Percentiles rank a stretch among this genome's conserved stretches.
Evolutionary conservation across 192 early-diverging fungal species (phyloP).

Genomic region (Dissophora ornata): DNA sequence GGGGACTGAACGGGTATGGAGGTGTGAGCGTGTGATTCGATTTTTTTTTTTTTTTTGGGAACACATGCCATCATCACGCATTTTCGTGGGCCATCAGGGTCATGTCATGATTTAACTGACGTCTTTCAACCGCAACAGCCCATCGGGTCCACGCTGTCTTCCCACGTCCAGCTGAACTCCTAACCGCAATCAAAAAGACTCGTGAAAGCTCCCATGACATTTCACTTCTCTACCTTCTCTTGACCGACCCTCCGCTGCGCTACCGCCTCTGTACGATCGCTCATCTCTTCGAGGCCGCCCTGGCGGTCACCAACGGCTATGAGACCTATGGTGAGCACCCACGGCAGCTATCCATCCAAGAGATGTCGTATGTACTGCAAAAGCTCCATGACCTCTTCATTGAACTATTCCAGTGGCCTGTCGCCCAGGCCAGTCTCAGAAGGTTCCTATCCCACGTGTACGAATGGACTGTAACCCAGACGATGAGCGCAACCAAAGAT

Average conservation of each 20-base stretch:
- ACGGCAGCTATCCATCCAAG: conserved; percentile 8
- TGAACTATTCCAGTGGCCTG: conserved; percentile 16
- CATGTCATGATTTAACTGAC: too few species aligned
- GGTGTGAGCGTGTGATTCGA: too few species aligned
- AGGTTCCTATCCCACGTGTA: conserved; percentile 1
- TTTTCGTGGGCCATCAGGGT: too few species aligned
- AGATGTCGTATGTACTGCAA: conserved; percentile 9
- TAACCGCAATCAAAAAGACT: neutral
- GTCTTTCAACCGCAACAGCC: too few species aligned
- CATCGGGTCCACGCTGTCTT: conserved; percentile 11
- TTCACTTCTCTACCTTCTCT: conserved; percentile 1
- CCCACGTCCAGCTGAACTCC: conserved; percentile 22
- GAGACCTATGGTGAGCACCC: conserved; percentile 11
- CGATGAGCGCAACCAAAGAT: neutral
- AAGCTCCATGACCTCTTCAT: conserved; percentile 20
- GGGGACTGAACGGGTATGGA: too few species aligned
- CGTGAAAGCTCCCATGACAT: neutral
- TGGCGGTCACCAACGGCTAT: conserved; percentile 7
- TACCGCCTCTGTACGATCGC: conserved; percentile 30
- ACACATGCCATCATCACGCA: too few species aligned
- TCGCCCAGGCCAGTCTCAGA: conserved; percentile 1
- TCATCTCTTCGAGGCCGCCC: conserved; percentile 33
- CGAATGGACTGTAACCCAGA: conserved; percentile 1
- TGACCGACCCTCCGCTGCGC: conserved; percentile 12
- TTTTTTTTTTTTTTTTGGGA: neutral